A percentile compares a stretch with the other conserved stretches of the same genome.
These are phyloP conservation scores for Glarea lozoyensis DNA, from an alignment of 495 filamentous ascomycete species.

Conservation along the genomic window DNA sequence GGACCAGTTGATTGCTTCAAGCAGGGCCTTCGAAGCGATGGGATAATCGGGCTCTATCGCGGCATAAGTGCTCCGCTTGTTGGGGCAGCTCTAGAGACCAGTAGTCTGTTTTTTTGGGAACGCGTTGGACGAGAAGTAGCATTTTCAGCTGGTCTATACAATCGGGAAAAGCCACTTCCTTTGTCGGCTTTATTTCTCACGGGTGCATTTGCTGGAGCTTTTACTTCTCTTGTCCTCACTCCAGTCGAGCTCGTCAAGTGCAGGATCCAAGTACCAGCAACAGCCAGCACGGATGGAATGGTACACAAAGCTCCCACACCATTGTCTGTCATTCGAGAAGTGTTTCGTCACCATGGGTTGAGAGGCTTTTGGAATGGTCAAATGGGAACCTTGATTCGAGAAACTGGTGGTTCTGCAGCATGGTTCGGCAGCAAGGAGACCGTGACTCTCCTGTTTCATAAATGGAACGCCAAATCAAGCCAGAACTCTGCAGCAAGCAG, in stretches of 20 bases:
- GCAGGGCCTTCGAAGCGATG: slow-evolving; percentile 68
- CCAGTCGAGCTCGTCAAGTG: slow-evolving; percentile 98
- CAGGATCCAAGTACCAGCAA: slow-evolving; percentile 77
- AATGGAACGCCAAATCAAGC: slow-evolving; percentile 20
- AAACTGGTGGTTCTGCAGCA: slow-evolving; percentile 84
- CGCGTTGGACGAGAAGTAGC: slow-evolving; percentile 50
- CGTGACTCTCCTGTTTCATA: slow-evolving; percentile 52
- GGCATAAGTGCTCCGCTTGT: slow-evolving; percentile 87
- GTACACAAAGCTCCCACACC: slow-evolving; percentile 13
- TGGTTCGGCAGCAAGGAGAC: slow-evolving; percentile 97
- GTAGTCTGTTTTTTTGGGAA: slow-evolving; percentile 88
- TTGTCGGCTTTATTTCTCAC: slow-evolving; percentile 64
- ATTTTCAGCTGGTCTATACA: slow-evolving; percentile 43
- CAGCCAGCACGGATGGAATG: slow-evolving; percentile 13
- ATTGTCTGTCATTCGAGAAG: slow-evolving; percentile 51
- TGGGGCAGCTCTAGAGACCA: slow-evolving; percentile 90
- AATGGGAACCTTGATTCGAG: slow-evolving; percentile 83
- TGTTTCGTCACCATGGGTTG: slow-evolving; percentile 73
- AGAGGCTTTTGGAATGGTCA: slow-evolving; percentile 93
- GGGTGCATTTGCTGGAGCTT: slow-evolving; percentile 78
- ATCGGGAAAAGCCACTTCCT: slow-evolving; percentile 48
- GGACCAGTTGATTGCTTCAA: slow-evolving; percentile 91
- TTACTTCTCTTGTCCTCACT: slow-evolving; percentile 84
- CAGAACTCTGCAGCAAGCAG: neutral
- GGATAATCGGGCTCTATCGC: slow-evolving; percentile 74